phyloP scores from a whole-genome alignment of 73 alveolate genomes.

The Paramecium sexaurelia region DNA sequence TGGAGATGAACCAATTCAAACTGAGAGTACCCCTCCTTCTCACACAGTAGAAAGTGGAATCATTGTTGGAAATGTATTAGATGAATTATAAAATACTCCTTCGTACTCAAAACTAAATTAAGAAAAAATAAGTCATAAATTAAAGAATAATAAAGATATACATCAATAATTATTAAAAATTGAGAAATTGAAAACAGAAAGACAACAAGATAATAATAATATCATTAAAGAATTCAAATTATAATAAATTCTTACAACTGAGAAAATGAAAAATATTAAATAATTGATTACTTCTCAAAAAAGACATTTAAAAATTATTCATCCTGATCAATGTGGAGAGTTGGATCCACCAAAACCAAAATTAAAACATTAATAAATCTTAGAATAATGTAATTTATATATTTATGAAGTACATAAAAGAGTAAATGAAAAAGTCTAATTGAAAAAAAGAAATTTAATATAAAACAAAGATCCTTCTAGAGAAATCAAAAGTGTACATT shows the following conservation, averaged over 20 bases:
- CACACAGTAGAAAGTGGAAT: conserved; percentile 13
- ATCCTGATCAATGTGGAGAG: conserved; percentile 39
- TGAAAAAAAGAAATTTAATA: not conserved
- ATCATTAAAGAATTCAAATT: not conserved
- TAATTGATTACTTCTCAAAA: not conserved
- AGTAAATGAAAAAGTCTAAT: conserved; percentile 35
- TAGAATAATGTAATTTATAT: conserved; percentile 37
- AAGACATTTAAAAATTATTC: not conserved
- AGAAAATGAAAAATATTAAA: conserved; percentile 12
- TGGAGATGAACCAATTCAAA: conserved; percentile 40
- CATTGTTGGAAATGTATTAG: conserved; percentile 26
- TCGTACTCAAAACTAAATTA: not conserved
- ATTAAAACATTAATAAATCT: conserved; percentile 2
- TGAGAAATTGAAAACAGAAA: conserved; percentile 35
- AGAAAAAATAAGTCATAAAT: not conserved
- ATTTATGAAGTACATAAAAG: conserved; percentile 31
- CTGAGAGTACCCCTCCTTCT: conserved; percentile 1
- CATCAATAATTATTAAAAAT: not conserved
- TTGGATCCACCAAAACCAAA: conserved; percentile 20
- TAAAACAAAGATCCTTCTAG: not conserved
- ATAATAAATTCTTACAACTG: conserved; percentile 18
- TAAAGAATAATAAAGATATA: not conserved
- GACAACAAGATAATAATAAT: not conserved
- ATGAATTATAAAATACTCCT: conserved; percentile 27
- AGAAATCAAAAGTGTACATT: conserved; percentile 22